Base-by-base conservation (phyloP, 2,329 filamentous ascomycete genomes). In the Lasiodiplodia sp. region DNA sequence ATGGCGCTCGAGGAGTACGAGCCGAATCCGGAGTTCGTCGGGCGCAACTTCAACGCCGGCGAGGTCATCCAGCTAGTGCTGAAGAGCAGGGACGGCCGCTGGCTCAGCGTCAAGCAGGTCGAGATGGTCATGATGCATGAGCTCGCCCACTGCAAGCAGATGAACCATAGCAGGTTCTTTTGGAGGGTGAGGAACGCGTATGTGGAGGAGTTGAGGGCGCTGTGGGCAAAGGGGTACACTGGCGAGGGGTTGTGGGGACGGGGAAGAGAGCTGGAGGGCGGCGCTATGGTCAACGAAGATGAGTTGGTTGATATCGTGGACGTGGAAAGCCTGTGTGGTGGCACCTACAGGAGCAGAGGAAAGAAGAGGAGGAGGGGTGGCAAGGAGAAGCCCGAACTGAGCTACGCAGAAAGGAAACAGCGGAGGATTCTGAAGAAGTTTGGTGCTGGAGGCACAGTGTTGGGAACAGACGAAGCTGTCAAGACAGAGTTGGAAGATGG, bases 51-150 rank as follows among this genome's bases (percentile, higher is more conserved):
- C 84, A 97, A 97, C 73, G 91, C 91, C 8, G 94, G 93, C 40
- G 93, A 96, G 77, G 90, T 95, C 44, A 88, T 97, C 63, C 93
- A 97, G 80, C 86, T 97, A 1, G 93, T 97, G 1, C 86, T 97
- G 31, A 91, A 90, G 73, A 88, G 91, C 0, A 86, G 85, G 0
- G 83, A 86, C 83, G 84, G 84, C 8, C 73, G 78, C 69, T 97
- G 93, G 93, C 83, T 97, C 25, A 91, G 92, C 0, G 94, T 96
- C 75, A 85, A 88, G 70, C 93, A 94, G 75, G 92, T 97, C 18
- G 92, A 96, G 79, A 95, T 96, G 92, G 92, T 96, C 72, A 96
- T 97, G 93, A 94, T 96, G 88, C 93, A 97, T 77, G 92, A 96
- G 75, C 83, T 96, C 37, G 93, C 93, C 3, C 93, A 96, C 78